Evolutionary conservation across 2,329 filamentous ascomycete species (phyloP).

Genomic region (Purpureocillium takamizusanense): DNA sequence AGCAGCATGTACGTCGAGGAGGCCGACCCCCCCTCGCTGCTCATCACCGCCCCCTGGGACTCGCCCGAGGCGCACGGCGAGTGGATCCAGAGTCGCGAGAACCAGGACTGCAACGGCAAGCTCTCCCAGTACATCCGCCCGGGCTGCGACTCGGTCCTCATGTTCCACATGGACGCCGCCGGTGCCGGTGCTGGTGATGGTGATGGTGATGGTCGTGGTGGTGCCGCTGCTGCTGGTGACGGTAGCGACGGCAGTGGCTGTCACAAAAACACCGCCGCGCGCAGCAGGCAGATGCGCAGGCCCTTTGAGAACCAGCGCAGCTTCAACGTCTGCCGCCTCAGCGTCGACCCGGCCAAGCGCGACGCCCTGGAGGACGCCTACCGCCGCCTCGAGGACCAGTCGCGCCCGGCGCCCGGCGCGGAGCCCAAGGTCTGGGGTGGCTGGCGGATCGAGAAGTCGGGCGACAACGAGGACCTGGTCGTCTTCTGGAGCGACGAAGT

Average conservation of each 20-base stretch:
- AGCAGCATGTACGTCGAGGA: constrained; percentile 26
- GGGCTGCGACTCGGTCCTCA: constrained; percentile 19
- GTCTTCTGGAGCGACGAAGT: constrained; percentile 29
- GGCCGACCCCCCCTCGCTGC: constrained; percentile 24
- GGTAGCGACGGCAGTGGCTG: too few relatives aligned
- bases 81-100: constrained; percentile 35
- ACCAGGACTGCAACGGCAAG: constrained; percentile 23
- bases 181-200: too few relatives aligned
- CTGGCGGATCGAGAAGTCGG: constrained; percentile 31
- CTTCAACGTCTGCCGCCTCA: constrained; percentile 27
- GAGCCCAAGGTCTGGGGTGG: constrained; percentile 25
- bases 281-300: constrained; percentile 12
- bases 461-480: constrained; percentile 25
- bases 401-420: constrained; percentile 16
- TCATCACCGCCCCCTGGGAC: constrained; percentile 37
- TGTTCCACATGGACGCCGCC: constrained; percentile 32
- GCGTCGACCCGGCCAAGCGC: constrained; percentile 19
- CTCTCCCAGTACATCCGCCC: constrained; percentile 24
- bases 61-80: constrained; percentile 28
- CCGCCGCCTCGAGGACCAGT: constrained; percentile 18
- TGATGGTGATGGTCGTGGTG: too few relatives aligned
- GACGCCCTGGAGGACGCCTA: constrained; percentile 24
- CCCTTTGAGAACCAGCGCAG: constrained; percentile 13
- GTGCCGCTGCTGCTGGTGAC: too few relatives aligned
- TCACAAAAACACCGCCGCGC: too few relatives aligned